These are phyloP conservation scores for Lanmaoa rubissima DNA, from an alignment of 768 basidiomycete genomes.

Conservation along the genomic window DNA sequence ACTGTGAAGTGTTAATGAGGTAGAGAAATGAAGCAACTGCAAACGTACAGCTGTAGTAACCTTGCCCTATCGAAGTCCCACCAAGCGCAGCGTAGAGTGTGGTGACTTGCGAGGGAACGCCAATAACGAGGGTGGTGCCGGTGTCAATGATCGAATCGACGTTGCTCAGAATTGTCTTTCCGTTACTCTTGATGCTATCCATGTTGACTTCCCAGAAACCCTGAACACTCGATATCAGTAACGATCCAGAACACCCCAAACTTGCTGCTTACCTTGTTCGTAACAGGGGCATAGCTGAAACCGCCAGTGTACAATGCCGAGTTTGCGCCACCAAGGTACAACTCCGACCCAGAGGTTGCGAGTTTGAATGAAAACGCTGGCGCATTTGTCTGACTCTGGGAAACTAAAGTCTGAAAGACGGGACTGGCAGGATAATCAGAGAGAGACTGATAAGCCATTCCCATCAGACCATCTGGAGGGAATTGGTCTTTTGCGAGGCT, in stretches of 20 bases:
- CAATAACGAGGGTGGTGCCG: slow-evolving; percentile 21
- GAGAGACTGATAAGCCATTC: neutral
- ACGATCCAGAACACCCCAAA: no score
- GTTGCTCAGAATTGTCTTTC: slow-evolving; percentile 1
- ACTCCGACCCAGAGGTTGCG: slow-evolving; percentile 38
- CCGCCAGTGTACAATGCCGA: slow-evolving; percentile 40
- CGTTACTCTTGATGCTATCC: slow-evolving; percentile 3
- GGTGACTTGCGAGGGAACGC: slow-evolving; percentile 5
- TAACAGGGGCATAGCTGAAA: slow-evolving; percentile 34
- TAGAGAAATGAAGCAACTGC: slow-evolving; percentile 9
- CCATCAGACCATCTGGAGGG: slow-evolving; percentile 30
- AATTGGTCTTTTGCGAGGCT: neutral
- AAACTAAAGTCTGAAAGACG: slow-evolving; percentile 41
- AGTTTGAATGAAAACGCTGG: slow-evolving; percentile 50
- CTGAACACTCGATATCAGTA: neutral
- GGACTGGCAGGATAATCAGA: no score
- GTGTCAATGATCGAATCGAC: slow-evolving; percentile 19
- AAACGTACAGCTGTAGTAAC: slow-evolving; percentile 34
- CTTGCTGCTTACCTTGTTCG: slow-evolving; percentile 2
- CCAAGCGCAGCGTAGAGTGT: slow-evolving; percentile 24
- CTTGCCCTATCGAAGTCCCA: slow-evolving; percentile 22
- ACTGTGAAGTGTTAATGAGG: slow-evolving; percentile 7
- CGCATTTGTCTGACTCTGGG: slow-evolving; percentile 31
- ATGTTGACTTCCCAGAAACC: slow-evolving; percentile 22
- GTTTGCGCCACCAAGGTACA: slow-evolving; percentile 54